Evolutionary conservation across 2,329 filamentous ascomycete genomes (phyloP).

Genomic region (Colletotrichum phormii): DNA sequence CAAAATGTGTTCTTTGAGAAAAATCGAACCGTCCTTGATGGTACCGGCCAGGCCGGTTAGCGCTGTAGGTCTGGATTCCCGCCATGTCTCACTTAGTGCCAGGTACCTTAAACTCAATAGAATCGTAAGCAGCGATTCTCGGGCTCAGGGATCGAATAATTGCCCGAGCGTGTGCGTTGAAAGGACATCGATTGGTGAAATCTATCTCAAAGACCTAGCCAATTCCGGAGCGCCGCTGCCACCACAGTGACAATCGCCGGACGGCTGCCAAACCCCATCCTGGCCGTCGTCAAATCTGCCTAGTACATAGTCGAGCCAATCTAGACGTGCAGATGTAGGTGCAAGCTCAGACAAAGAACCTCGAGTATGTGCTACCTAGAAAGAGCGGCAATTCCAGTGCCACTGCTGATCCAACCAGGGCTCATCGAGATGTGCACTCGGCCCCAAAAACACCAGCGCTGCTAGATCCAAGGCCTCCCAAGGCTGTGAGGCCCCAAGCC

Average conservation of each 20-base stretch:
- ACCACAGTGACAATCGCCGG: conserved; percentile 6
- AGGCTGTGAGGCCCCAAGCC: conserved; percentile 56
- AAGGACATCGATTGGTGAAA: conserved; percentile 18
- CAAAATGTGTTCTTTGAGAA: conserved; percentile 23
- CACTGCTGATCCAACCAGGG: background rate
- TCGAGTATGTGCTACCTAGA: background rate
- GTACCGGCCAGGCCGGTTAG: conserved; percentile 16
- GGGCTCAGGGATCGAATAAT: background rate
- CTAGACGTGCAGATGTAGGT: background rate
- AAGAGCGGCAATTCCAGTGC: background rate
- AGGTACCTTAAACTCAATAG: background rate
- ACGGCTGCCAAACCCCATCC: conserved; percentile 3
- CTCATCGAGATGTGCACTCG: conserved; percentile 55
- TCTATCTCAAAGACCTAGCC: conserved; percentile 7
- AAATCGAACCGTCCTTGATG: background rate
- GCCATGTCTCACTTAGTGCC: conserved; percentile 26
- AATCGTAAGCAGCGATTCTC: background rate
- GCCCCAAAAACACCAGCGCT: conserved; percentile 59
- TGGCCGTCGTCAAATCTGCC: conserved; percentile 1
- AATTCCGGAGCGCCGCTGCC: conserved; percentile 11
- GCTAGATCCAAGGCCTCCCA: conserved; percentile 58
- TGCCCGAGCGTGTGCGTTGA: background rate
- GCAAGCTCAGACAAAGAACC: conserved; percentile 12
- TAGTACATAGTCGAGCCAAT: background rate
- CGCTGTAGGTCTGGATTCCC: background rate